phyloP scores from a whole-genome alignment of 2,329 filamentous ascomycete genomes.

The Colletotrichum higginsianum region DNA sequence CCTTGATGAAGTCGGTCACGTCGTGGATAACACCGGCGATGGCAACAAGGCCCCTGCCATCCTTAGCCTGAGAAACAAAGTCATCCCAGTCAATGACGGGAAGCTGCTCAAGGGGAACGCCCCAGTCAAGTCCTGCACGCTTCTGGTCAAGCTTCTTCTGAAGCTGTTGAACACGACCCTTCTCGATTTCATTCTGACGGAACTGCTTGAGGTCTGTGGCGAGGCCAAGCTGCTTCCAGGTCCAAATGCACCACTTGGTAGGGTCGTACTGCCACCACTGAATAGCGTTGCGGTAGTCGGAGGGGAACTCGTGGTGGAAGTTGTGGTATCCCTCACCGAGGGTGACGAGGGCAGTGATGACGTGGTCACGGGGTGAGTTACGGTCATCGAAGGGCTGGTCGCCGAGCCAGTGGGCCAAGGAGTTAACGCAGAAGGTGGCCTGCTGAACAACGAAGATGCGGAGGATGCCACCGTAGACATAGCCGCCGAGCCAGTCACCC shows the following conservation, averaged over 20 bases:
- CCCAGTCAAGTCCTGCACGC: conserved; percentile 87
- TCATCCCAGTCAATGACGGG: conserved; percentile 91
- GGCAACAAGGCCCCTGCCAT: conserved; percentile 82
- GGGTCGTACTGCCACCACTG: conserved; percentile 94
- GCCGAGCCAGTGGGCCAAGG: conserved; percentile 89
- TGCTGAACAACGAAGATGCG: conserved; percentile 93
- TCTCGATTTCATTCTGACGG: conserved; percentile 92
- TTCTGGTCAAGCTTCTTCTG: conserved; percentile 96
- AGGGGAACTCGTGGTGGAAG: conserved; percentile 96
- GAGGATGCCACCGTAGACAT: conserved; percentile 88
- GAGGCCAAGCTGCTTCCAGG: conserved; percentile 86
- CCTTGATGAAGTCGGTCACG: conserved; percentile 86
- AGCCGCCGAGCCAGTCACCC: conserved; percentile 86
- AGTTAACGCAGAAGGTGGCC: conserved; percentile 95
- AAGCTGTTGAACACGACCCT: conserved; percentile 88
- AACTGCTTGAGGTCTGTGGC: conserved; percentile 93
- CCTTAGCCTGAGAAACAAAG: conserved; percentile 83
- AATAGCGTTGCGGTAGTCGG: conserved; percentile 93
- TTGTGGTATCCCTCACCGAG: conserved; percentile 94
- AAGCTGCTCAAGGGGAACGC: conserved; percentile 86
- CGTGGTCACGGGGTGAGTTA: conserved; percentile 90
- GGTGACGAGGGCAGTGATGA: conserved; percentile 87
- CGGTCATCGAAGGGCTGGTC: conserved; percentile 95
- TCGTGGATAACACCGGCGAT: conserved; percentile 91
- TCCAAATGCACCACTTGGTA: conserved; percentile 91